A percentile compares a stretch with the other conserved stretches of the same genome.
These are phyloP conservation scores for Aspergillus kassunensis DNA, from an alignment of 495 filamentous ascomycete species.

Conservation along the genomic window DNA sequence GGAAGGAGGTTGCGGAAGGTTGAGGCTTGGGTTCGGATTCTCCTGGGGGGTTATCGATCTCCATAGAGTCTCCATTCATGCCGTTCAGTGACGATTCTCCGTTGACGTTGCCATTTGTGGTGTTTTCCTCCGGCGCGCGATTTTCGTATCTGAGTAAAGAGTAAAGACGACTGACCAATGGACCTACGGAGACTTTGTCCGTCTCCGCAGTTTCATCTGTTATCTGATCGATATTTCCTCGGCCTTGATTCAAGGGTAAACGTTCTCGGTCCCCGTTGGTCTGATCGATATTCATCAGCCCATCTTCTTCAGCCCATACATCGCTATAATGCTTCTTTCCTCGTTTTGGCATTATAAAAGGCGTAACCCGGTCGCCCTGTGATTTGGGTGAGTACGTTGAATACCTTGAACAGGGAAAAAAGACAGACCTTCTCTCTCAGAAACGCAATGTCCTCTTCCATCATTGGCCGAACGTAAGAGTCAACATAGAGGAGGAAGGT, in stretches of 20 bases:
- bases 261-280: constrained; percentile 54
- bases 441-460: constrained; percentile 93
- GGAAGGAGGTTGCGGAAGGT: constrained; percentile 71
- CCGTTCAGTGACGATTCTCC: constrained; percentile 45
- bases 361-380: constrained; percentile 70
- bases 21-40: constrained; percentile 47
- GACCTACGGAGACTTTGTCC: constrained; percentile 86
- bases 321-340: constrained; percentile 84
- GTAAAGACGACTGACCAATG: constrained; percentile 77
- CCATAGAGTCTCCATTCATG: constrained; percentile 54
- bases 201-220: constrained; percentile 80
- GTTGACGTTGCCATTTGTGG: constrained; percentile 51
- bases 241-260: constrained; percentile 72
- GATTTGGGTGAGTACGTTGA: constrained; percentile 14
- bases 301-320: constrained; percentile 91
- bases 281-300: constrained; percentile 63
- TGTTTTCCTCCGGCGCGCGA: constrained; percentile 54
- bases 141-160: constrained; percentile 80
- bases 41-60: constrained; percentile 37
- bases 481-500: constrained; percentile 88
- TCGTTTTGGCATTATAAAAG: constrained; percentile 82
- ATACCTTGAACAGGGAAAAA: not conserved
- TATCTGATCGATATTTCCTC: constrained; percentile 79
- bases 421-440: constrained; percentile 67
- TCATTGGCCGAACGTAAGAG: constrained; percentile 83